A percentile compares a stretch with the other conserved stretches of the same genome.
phyloP scores from a whole-genome alignment of 495 filamentous ascomycete species.

The Tuber melanosporum region DNA sequence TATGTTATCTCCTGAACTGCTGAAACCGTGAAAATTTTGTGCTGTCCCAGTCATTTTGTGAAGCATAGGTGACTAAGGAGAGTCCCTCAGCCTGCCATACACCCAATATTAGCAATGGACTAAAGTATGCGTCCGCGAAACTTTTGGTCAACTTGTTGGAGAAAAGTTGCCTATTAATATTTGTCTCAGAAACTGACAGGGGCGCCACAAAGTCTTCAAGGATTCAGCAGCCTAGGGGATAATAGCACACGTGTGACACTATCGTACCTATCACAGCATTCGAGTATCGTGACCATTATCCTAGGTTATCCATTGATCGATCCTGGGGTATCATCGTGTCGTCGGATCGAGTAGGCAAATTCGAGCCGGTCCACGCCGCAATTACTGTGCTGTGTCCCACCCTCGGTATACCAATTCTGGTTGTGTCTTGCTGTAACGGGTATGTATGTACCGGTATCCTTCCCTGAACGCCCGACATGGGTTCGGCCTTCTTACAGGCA shows the following conservation, averaged over 20 bases:
- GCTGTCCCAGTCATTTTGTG: no score
- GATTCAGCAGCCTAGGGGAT: no score
- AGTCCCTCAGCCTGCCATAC: no score
- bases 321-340: neutral
- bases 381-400: neutral
- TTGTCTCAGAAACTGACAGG: no score
- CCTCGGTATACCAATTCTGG: neutral
- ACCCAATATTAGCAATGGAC: no score
- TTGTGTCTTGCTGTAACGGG: neutral
- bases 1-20: neutral
- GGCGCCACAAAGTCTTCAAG: no score
- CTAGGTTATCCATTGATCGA: neutral
- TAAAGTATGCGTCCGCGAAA: no score
- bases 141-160: no score
- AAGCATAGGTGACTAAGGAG: no score
- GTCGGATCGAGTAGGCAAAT: neutral
- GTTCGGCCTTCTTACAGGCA: neutral
- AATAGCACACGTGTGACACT: neutral
- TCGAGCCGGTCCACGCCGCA: neutral
- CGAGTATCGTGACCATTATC: neutral
- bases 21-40: no score
- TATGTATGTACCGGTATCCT: neutral
- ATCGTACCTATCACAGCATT: neutral
- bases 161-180: no score
- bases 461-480: neutral